These are phyloP conservation scores for Fusarium annulatum DNA, from an alignment of 2,329 filamentous ascomycete species.

Conservation along the genomic window DNA sequence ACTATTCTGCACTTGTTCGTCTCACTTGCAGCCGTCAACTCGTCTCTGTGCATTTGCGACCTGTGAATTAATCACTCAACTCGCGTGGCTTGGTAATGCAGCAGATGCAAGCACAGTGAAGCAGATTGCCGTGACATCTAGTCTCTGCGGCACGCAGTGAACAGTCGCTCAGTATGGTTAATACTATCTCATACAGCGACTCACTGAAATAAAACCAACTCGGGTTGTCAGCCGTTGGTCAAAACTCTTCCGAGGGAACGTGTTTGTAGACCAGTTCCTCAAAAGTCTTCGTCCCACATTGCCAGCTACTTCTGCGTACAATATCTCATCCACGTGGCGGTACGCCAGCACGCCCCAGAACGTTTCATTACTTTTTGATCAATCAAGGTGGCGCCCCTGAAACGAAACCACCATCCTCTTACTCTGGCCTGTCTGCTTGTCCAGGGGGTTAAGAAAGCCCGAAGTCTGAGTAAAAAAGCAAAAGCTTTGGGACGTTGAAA, in stretches of 20 bases:
- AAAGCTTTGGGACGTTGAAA: conserved; percentile 40
- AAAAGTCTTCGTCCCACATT: conserved; percentile 19
- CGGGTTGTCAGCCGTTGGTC: not conserved
- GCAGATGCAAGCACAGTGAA: conserved; percentile 27
- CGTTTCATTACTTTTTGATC: conserved; percentile 31
- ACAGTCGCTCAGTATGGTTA: not conserved
- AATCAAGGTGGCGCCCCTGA: conserved; percentile 21
- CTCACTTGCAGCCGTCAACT: conserved; percentile 28
- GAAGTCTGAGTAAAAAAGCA: conserved; percentile 37
- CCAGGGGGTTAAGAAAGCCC: conserved; percentile 15
- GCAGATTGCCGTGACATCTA: conserved; percentile 24
- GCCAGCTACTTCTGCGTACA: conserved; percentile 7
- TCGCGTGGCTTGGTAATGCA: conserved; percentile 28
- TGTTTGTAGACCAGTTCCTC: conserved; percentile 18
- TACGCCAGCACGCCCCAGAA: conserved; percentile 20
- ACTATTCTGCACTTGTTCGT: conserved; percentile 10
- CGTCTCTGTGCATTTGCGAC: conserved; percentile 2
- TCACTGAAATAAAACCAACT: not conserved
- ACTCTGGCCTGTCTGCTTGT: conserved; percentile 7
- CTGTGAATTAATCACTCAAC: conserved; percentile 24
- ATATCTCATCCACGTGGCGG: conserved; percentile 41
- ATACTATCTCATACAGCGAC: not conserved
- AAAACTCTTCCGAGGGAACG: conserved; percentile 1
- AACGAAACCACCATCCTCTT: conserved; percentile 19
- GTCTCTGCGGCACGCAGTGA: conserved; percentile 12